phyloP scores from a whole-genome alignment of 2,329 filamentous ascomycete genomes.

The Setomelanomma holmii region DNA sequence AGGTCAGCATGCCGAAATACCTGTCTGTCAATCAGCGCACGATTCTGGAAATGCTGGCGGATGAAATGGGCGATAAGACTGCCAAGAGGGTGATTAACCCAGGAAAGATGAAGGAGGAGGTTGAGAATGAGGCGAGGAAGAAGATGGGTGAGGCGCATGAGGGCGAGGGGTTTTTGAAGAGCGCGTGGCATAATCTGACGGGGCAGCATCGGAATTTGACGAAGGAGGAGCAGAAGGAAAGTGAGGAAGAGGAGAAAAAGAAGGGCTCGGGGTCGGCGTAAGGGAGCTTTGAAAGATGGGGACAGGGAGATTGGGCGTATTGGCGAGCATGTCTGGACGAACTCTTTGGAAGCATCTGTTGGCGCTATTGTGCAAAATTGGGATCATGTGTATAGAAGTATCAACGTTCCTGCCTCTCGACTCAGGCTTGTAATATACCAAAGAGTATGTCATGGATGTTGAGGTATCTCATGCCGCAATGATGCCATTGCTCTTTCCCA shows the following conservation, averaged over 20 bases:
- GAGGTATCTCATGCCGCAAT: neutral
- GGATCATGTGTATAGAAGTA: constrained; percentile 21
- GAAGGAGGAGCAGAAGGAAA: constrained; percentile 42
- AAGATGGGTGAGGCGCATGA: constrained; percentile 59
- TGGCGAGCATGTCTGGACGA: constrained; percentile 6
- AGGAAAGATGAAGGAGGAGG: constrained; percentile 52
- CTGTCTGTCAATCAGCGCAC: constrained; percentile 89
- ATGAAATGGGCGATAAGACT: constrained; percentile 92
- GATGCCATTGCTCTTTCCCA: neutral
- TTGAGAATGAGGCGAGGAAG: constrained; percentile 20
- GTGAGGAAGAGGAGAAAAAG: constrained; percentile 31
- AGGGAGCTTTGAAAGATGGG: no score
- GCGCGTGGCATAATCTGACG: constrained; percentile 91
- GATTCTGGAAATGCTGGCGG: constrained; percentile 92
- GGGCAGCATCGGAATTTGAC: constrained; percentile 63
- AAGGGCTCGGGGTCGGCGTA: constrained; percentile 47
- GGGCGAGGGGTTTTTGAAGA: constrained; percentile 90
- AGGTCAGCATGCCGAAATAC: constrained; percentile 94
- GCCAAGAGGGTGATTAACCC: constrained; percentile 94
- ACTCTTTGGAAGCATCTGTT: constrained; percentile 38
- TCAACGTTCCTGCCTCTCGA: constrained; percentile 34
- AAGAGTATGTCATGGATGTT: neutral
- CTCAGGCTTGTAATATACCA: constrained; percentile 41
- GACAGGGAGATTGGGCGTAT: constrained; percentile 10
- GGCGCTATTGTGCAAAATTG: constrained; percentile 20